phyloP scores from a whole-genome alignment of 768 basidiomycete species.

The Mycena haematopus region DNA sequence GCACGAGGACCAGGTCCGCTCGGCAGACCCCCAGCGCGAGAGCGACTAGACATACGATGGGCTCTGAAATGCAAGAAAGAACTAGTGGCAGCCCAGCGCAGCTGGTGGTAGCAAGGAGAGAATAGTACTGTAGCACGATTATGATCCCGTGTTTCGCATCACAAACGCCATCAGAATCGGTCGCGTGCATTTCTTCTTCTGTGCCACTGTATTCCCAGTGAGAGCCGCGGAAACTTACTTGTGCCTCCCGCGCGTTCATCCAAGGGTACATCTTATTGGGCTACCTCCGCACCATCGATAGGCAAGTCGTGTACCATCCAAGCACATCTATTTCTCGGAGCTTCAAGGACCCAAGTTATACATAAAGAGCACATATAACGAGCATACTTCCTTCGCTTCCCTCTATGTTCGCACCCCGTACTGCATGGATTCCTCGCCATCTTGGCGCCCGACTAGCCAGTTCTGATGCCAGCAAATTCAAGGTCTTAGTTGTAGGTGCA shows the following conservation, averaged over 20 bases:
- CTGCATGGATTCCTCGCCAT: slow-evolving; percentile 16
- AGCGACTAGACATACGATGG: slow-evolving; percentile 28
- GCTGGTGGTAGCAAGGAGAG: slow-evolving; percentile 6
- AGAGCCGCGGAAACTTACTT: too few relatives aligned
- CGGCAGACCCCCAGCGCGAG: slow-evolving; percentile 44
- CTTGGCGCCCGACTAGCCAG: slow-evolving; percentile 24
- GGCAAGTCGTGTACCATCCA: background rate
- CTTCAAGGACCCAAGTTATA: too few relatives aligned
- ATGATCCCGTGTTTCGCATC: too few relatives aligned
- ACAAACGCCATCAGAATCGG: background rate
- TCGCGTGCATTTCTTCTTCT: too few relatives aligned
- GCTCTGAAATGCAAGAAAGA: slow-evolving; percentile 13
- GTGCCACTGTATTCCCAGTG: too few relatives aligned
- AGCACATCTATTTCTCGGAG: background rate
- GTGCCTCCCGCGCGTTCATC: too few relatives aligned
- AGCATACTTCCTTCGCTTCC: too few relatives aligned
- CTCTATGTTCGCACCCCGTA: slow-evolving; percentile 25
- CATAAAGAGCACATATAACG: too few relatives aligned
- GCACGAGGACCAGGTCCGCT: slow-evolving; percentile 46
- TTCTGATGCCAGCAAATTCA: slow-evolving; percentile 64
- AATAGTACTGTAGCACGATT: background rate
- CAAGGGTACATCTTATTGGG: too few relatives aligned
- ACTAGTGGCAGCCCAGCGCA: slow-evolving; percentile 35
- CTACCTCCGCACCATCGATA: background rate
- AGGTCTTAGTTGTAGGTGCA: slow-evolving; percentile 86